Evolutionary conservation across 306 rosid genomes (phyloP).

Genomic region (Prinsepia uniflora): DNA sequence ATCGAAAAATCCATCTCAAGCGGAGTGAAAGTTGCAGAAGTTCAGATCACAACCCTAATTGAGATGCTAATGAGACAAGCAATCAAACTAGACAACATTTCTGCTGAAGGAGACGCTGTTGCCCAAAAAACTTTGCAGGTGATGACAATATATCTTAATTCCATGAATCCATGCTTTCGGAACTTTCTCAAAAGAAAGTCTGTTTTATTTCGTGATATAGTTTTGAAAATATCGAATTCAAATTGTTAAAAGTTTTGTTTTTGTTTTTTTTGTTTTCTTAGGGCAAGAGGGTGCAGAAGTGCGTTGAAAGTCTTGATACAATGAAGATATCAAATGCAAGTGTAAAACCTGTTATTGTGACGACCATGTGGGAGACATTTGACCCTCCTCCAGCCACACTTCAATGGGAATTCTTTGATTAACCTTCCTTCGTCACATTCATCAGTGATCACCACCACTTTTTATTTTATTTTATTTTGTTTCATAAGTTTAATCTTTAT

Average conservation of each 20-base stretch:
- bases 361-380: conserved; percentile 85
- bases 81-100: conserved; percentile 59
- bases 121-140: conserved; percentile 64
- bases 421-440: neutral
- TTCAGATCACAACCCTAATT: conserved; percentile 70
- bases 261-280: conserved; percentile 25
- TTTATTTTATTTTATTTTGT: neutral
- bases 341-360: conserved; percentile 50
- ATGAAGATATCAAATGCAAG: conserved; percentile 60
- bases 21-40: conserved; percentile 69
- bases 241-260: neutral
- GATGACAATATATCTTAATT: conserved; percentile 2
- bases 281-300: conserved; percentile 76
- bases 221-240: neutral
- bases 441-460: neutral
- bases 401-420: conserved; percentile 41
- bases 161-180: no score
- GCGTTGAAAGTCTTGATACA: conserved; percentile 65
- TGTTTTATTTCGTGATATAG: no score
- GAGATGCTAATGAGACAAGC: conserved; percentile 94
- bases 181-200: no score
- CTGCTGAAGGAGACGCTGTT: conserved; percentile 71
- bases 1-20: conserved; percentile 54
- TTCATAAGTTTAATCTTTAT: neutral
- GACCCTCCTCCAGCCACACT: conserved; percentile 38